These are phyloP conservation scores for Umbelopsis sp. DNA, from an alignment of 371 early-diverging fungal species.

Conservation along the genomic window DNA sequence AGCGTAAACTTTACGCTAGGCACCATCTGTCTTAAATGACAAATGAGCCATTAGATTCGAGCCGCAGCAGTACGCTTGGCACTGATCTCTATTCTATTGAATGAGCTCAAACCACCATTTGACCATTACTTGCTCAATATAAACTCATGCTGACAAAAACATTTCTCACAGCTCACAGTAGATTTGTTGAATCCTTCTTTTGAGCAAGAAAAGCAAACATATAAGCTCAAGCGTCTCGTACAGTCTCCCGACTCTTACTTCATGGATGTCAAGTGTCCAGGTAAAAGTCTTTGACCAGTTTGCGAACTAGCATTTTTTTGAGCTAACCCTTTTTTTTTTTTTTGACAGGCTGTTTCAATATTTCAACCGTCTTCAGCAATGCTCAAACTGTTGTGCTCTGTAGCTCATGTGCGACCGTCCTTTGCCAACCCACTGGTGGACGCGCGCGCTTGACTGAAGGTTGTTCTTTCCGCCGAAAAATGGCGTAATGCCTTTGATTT, in stretches of 20 bases:
- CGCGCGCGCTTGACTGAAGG: slow-evolving; percentile 94
- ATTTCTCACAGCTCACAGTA: slow-evolving; percentile 82
- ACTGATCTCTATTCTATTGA: too few species aligned
- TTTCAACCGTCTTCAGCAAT: slow-evolving; percentile 98
- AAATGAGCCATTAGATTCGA: too few species aligned
- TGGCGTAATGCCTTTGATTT: too few species aligned
- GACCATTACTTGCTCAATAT: too few species aligned
- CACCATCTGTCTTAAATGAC: too few species aligned
- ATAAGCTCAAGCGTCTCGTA: slow-evolving; percentile 99
- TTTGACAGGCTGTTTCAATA: slow-evolving; percentile 86
- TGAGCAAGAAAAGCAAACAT: slow-evolving; percentile 90
- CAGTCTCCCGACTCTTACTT: slow-evolving; percentile 99
- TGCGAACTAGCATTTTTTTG: too few species aligned
- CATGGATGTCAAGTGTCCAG: slow-evolving; percentile 99
- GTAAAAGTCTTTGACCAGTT: slow-evolving; percentile 45
- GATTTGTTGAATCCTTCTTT: slow-evolving; percentile 98
- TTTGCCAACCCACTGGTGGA: slow-evolving; percentile 99
- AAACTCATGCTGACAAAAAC: neutral
- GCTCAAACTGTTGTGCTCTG: slow-evolving; percentile 98
- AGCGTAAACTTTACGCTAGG: too few species aligned
- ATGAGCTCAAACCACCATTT: too few species aligned
- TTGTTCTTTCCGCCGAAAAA: slow-evolving; percentile 56
- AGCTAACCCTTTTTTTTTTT: too few species aligned
- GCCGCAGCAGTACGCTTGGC: too few species aligned
- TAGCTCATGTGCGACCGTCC: slow-evolving; percentile 92